Conservation (phyloP, 2,329 filamentous ascomycete genomes). For the Neonectria faginata region DNA sequence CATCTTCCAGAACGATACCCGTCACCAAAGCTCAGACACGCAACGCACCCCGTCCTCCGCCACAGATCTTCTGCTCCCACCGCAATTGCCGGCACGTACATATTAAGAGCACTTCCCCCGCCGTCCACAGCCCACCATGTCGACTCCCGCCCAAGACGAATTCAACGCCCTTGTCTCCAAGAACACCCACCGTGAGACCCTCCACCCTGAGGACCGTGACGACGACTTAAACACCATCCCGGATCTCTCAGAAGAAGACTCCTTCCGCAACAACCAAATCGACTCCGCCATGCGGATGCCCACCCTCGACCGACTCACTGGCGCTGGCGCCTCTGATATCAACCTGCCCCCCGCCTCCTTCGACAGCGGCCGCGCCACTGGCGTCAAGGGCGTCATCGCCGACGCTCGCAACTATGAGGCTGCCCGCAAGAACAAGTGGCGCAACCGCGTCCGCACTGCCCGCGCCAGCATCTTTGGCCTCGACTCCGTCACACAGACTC, state of each 20-base stretch:
- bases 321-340: conserved; percentile 59
- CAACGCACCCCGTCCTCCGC: conserved; percentile 30
- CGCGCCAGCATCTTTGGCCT: conserved; percentile 67
- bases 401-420: conserved; percentile 83
- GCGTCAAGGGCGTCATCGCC: conserved; percentile 88
- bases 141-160: conserved; percentile 74
- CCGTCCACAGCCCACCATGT: conserved; percentile 57
- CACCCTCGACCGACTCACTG: conserved; percentile 56
- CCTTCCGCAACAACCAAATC: conserved; percentile 65
- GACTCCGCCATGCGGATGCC: conserved; percentile 75
- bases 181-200: conserved; percentile 58
- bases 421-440: conserved; percentile 69
- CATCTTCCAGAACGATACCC: conserved; percentile 51
- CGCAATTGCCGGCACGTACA: conserved; percentile 33
- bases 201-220: conserved; percentile 71
- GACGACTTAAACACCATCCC: conserved; percentile 58
- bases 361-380: conserved; percentile 78
- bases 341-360: conserved; percentile 72
- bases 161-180: conserved; percentile 72
- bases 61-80: conserved; percentile 18
- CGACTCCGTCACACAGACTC: conserved; percentile 39
- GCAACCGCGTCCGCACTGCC: conserved; percentile 63
- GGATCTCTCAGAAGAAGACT: conserved; percentile 68
- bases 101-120: conserved; percentile 41
- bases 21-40: conserved; percentile 41